Percentiles rank a stretch among this genome's conserved stretches.
Evolutionary conservation across 352 stramenopile species (phyloP).

Genomic region (Porosira glacialis): DNA sequence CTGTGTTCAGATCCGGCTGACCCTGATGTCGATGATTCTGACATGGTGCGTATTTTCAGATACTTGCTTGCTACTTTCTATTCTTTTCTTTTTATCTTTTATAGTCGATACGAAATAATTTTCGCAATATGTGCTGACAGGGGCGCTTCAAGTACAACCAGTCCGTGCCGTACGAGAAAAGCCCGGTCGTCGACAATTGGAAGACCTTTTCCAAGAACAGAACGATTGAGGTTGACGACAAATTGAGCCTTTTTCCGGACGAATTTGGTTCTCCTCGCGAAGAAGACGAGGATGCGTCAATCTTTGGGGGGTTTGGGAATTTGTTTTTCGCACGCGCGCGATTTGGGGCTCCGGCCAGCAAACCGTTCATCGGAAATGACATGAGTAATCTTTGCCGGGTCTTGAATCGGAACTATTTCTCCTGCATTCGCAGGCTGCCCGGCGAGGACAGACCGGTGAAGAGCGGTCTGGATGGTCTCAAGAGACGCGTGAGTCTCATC

Average conservation of each 20-base stretch:
- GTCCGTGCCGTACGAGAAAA: constrained; percentile 53
- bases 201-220: constrained; percentile 34
- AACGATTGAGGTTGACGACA: constrained; percentile 27
- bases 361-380: constrained; percentile 65
- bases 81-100: too few species aligned
- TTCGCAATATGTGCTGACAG: too few species aligned
- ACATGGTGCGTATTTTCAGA: too few species aligned
- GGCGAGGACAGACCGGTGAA: constrained; percentile 45
- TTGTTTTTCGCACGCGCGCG: constrained; percentile 31
- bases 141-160: constrained; percentile 35
- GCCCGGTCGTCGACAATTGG: constrained; percentile 51
- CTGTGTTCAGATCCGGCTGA: too few species aligned
- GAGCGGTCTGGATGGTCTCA: constrained; percentile 54
- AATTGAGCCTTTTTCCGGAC: neutral
- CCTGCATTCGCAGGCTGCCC: constrained; percentile 31
- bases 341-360: constrained; percentile 5
- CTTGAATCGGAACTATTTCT: constrained; percentile 63
- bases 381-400: constrained; percentile 53
- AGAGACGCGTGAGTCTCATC: constrained; percentile 61
- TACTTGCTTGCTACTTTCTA: too few species aligned
- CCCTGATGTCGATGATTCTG: constrained; percentile 65
- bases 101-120: too few species aligned
- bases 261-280: constrained; percentile 34
- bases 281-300: constrained; percentile 33
- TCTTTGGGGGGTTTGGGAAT: constrained; percentile 14